Conservation (phyloP, 2,329 filamentous ascomycete species). For the Penicillium sp. region DNA sequence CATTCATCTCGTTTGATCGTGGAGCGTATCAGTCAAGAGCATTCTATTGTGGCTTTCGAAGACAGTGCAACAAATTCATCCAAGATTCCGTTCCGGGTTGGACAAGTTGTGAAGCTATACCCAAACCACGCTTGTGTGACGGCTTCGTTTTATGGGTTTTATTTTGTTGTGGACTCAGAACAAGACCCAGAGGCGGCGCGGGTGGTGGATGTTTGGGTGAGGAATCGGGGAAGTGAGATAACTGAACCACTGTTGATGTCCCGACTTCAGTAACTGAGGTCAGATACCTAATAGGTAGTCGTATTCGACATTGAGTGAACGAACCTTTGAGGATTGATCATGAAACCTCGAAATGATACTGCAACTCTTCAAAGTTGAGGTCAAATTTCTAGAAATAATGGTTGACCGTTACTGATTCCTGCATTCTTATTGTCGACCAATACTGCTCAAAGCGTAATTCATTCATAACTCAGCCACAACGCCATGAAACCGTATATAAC, state of each 20-base stretch:
- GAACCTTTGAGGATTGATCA: too few species aligned
- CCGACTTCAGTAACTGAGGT: too few species aligned
- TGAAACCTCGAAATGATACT: too few species aligned
- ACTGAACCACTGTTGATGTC: too few species aligned
- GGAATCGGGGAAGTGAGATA: constrained; percentile 24
- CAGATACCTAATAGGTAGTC: too few species aligned
- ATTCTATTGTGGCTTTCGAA: constrained; percentile 63
- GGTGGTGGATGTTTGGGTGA: constrained; percentile 69
- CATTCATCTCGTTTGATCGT: constrained; percentile 56
- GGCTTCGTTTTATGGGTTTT: constrained; percentile 65
- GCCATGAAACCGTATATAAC: not conserved
- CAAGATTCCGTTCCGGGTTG: constrained; percentile 50
- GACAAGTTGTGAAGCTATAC: constrained; percentile 65
- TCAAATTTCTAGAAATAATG: too few species aligned
- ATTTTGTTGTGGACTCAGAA: constrained; percentile 64
- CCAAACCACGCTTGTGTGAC: constrained; percentile 78
- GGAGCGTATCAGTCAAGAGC: constrained; percentile 68
- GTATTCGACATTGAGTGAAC: too few species aligned
- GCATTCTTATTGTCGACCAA: too few species aligned
- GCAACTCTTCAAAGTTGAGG: too few species aligned
- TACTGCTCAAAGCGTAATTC: too few species aligned
- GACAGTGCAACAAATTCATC: constrained; percentile 32
- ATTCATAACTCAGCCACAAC: not conserved
- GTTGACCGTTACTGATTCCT: too few species aligned
- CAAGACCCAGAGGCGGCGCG: constrained; percentile 50